A percentile compares a stretch with the other conserved stretches of the same genome.
These are phyloP conservation scores for Alternaria arborescens DNA, from an alignment of 2,329 filamentous ascomycete genomes.

Conservation along the genomic window DNA sequence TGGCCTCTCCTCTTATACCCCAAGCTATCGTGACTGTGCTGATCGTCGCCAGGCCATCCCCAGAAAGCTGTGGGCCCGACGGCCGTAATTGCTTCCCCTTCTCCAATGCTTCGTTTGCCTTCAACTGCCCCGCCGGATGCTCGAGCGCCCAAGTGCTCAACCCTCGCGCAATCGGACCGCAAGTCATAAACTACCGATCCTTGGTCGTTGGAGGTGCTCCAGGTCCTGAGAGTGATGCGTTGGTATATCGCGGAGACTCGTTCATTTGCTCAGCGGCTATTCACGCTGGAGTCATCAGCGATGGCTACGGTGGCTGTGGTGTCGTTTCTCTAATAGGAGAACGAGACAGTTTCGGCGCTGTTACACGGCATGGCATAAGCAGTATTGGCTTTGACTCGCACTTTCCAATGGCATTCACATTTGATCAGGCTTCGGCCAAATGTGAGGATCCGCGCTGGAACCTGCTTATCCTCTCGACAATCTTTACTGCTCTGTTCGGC, in stretches of 20 bases:
- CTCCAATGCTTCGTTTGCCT: slow-evolving; percentile 60
- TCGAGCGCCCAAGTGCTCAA: slow-evolving; percentile 57
- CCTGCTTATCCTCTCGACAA: slow-evolving; percentile 43
- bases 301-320: slow-evolving; percentile 46
- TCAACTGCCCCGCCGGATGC: slow-evolving; percentile 66
- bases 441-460: slow-evolving; percentile 48
- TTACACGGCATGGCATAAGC: slow-evolving; percentile 40
- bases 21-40: not conserved
- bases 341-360: slow-evolving; percentile 31
- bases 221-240: slow-evolving; percentile 11
- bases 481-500: slow-evolving; percentile 43
- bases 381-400: slow-evolving; percentile 45
- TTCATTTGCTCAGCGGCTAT: slow-evolving; percentile 51
- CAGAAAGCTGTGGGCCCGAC: slow-evolving; percentile 59
- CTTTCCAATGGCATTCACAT: slow-evolving; percentile 48
- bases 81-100: slow-evolving; percentile 66
- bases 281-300: slow-evolving; percentile 43
- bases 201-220: slow-evolving; percentile 71
- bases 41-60: slow-evolving; percentile 30
- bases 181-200: slow-evolving; percentile 69
- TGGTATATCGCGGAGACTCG: slow-evolving; percentile 48
- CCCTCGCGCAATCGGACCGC: slow-evolving; percentile 62
- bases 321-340: slow-evolving; percentile 39
- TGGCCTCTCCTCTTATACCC: slow-evolving; percentile 1
- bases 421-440: slow-evolving; percentile 30